Base-by-base conservation (phyloP, 1,284 basidiomycete species). In the Heliocybe sulcata region DNA sequence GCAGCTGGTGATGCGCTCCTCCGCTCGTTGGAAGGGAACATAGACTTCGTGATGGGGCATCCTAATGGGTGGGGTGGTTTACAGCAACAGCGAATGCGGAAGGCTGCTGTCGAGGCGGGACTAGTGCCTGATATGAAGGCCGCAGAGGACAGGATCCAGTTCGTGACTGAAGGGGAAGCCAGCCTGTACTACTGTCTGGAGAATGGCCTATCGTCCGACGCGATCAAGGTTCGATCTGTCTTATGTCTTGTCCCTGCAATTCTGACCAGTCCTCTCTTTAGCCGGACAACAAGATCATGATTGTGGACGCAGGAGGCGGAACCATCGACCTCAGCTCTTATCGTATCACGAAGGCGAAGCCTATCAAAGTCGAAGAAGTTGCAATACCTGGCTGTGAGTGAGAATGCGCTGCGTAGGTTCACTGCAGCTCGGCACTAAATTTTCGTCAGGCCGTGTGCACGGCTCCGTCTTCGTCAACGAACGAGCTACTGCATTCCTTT, bases 81-180 rank as follows among this genome's bases (percentile, higher is more conserved):
- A 2, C 70, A 72, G 48, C 70, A 72, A 55, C 63, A 60, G 16
- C 63, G 64, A 55, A 67, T 72, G 29, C 65, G 70, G 12, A 60
- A 57, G 1, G 70, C 70, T 6, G 72, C 70, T 0, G 51, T 57
- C 2, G 22, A 62, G 23, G 70, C 67, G 0, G 67, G 64, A 25
- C 64, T 69, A 42, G 59, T 72, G 0, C 51, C 68, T 0, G 50
- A 57, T 35, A 55, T 38, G 4, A 26, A 22, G 2, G 64, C 66
- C 11, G 67, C 65, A 0, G 67, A 62, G 20, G 56, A 63, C 11
- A 69, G 71, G 0, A 51, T 77, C 4, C 67, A 67, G 20, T 66
- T 77, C 45, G 64, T 76, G 27, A 77, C 75, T 0, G 75, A 77
- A 55, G 74, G 75, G 0, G 74, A 76, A 55, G 75, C 75, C 0